phyloP scores from a whole-genome alignment of 106 monocot species.

The Amphibolis antarctica region DNA sequence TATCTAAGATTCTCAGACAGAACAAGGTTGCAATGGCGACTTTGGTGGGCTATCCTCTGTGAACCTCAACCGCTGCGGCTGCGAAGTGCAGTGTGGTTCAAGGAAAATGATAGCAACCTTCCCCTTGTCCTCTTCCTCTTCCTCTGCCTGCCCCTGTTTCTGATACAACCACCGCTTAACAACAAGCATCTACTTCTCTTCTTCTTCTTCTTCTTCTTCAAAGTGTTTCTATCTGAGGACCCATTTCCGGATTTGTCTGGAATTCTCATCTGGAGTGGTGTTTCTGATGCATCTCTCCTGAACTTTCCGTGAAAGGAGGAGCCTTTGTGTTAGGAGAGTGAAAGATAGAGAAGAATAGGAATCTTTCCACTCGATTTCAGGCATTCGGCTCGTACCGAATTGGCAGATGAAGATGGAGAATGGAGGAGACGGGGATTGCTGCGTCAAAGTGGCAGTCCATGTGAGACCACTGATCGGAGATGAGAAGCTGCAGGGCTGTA shows the following conservation, averaged over 20 bases:
- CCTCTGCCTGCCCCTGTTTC: neutral
- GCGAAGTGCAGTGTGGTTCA: slow-evolving; percentile 14
- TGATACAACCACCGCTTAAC: neutral
- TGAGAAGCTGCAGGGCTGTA: slow-evolving; percentile 80
- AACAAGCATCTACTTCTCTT: neutral
- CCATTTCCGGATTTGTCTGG: neutral
- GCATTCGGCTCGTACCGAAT: neutral
- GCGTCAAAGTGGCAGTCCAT: slow-evolving; percentile 94
- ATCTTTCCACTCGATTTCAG: neutral
- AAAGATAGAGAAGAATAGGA: neutral
- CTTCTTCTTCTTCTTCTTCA: slow-evolving; percentile 1
- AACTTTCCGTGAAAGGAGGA: neutral
- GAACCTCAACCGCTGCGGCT: neutral
- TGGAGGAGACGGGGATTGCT: slow-evolving; percentile 79
- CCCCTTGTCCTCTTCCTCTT: slow-evolving; percentile 1
- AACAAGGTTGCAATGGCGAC: slow-evolving; percentile 1
- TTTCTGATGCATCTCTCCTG: too few species aligned
- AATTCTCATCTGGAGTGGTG: neutral
- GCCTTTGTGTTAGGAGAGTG: neutral
- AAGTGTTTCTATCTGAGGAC: neutral
- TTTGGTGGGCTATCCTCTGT: neutral
- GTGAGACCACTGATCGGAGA: slow-evolving; percentile 82
- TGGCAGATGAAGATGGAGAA: slow-evolving; percentile 41
- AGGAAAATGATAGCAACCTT: slow-evolving; percentile 28
- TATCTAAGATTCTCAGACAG: neutral